These are phyloP conservation scores for Leccinum truebloodii DNA, from an alignment of 768 basidiomycete genomes.

Conservation along the genomic window DNA sequence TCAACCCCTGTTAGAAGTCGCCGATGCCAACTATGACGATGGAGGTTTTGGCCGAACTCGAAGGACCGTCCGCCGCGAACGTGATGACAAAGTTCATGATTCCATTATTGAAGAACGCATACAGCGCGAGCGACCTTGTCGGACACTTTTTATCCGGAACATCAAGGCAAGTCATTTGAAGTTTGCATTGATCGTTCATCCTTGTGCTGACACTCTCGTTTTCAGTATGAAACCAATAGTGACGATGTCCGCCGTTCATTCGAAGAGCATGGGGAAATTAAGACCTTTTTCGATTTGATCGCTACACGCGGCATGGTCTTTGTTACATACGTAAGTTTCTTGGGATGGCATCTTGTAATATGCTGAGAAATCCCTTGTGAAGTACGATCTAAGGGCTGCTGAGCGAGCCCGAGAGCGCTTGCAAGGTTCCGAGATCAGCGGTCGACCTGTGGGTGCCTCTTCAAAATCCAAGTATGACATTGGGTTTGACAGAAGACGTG, in stretches of 20 bases:
- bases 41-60: slow-evolving; percentile 48
- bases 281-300: slow-evolving; percentile 96
- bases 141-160: slow-evolving; percentile 96
- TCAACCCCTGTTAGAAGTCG: slow-evolving; percentile 59
- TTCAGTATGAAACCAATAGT: slow-evolving; percentile 86
- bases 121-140: slow-evolving; percentile 90
- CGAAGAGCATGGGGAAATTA: slow-evolving; percentile 93
- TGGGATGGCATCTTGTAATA: slow-evolving; percentile 9
- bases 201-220: slow-evolving; percentile 15
- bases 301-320: slow-evolving; percentile 98
- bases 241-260: slow-evolving; percentile 83
- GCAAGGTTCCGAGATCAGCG: slow-evolving; percentile 86
- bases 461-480: background rate
- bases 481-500: slow-evolving; percentile 8
- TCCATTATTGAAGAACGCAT: slow-evolving; percentile 93
- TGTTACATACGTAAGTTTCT: slow-evolving; percentile 87
- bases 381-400: slow-evolving; percentile 94
- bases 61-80: slow-evolving; percentile 66
- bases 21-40: slow-evolving; percentile 57
- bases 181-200: slow-evolving; percentile 7
- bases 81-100: slow-evolving; percentile 88
- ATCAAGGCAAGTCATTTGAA: slow-evolving; percentile 78
- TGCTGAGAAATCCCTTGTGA: slow-evolving; percentile 12
- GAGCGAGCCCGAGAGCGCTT: slow-evolving; percentile 88
- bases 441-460: slow-evolving; percentile 74